These are phyloP conservation scores for Fraxinus greggii DNA, from an alignment of 305 asterid genomes.

Conservation along the genomic window DNA sequence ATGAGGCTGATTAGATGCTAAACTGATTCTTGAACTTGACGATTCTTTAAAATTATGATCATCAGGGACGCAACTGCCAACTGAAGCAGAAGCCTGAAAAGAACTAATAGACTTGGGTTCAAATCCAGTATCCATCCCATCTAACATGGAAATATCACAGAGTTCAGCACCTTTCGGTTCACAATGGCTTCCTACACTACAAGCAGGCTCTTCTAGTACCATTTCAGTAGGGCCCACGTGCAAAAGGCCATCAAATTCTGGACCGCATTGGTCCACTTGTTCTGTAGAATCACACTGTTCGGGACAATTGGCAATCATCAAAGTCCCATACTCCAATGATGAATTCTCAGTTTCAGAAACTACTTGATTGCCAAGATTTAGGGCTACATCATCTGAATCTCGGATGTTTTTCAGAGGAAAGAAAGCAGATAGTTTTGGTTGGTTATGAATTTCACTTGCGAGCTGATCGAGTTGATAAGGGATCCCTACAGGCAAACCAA, in stretches of 20 bases:
- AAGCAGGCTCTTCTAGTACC: slow-evolving; percentile 43
- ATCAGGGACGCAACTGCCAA: slow-evolving; percentile 34
- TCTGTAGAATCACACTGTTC: slow-evolving; percentile 42
- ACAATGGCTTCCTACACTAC: slow-evolving; percentile 44
- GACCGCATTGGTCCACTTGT: slow-evolving; percentile 28
- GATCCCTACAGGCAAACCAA: slow-evolving; percentile 54
- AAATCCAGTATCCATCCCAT: slow-evolving; percentile 35
- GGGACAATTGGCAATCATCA: slow-evolving; percentile 31
- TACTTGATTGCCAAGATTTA: slow-evolving; percentile 29
- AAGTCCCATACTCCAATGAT: slow-evolving; percentile 21
- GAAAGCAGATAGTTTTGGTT: slow-evolving; percentile 76
- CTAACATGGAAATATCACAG: slow-evolving; percentile 40
- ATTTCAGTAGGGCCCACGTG: slow-evolving; percentile 29
- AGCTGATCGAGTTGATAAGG: slow-evolving; percentile 93
- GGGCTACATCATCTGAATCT: slow-evolving; percentile 37
- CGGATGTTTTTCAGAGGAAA: slow-evolving; percentile 47
- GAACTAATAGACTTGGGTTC: slow-evolving; percentile 36
- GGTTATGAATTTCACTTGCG: slow-evolving; percentile 57
- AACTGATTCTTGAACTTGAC: slow-evolving; percentile 46
- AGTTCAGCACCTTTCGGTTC: slow-evolving; percentile 39
- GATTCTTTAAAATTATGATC: slow-evolving; percentile 30
- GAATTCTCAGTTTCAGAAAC: slow-evolving; percentile 32
- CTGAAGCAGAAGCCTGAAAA: slow-evolving; percentile 37
- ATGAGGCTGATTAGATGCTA: slow-evolving; percentile 51
- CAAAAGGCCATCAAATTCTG: slow-evolving; percentile 34